These are phyloP conservation scores for Ophiostoma quercus DNA, from an alignment of 2,329 filamentous ascomycete genomes.

Conservation along the genomic window DNA sequence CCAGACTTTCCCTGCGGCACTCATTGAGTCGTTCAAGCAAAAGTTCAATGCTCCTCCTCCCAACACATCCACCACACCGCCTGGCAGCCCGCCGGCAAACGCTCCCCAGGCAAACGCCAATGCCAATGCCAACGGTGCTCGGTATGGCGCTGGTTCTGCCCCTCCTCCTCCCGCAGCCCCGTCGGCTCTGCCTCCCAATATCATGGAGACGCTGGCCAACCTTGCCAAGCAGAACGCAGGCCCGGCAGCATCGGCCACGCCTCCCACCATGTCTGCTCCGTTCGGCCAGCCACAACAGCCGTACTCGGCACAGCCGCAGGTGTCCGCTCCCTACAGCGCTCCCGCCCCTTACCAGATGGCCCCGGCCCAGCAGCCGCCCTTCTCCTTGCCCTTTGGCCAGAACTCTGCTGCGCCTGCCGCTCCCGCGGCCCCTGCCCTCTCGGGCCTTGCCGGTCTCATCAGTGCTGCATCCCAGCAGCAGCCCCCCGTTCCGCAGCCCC, in stretches of 20 bases:
- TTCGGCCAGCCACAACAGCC: constrained; percentile 33
- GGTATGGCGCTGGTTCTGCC: constrained; percentile 25
- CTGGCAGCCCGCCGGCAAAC: constrained; percentile 53
- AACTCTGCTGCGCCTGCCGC: constrained; percentile 32
- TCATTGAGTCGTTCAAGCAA: constrained; percentile 78
- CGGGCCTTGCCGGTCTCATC: constrained; percentile 20
- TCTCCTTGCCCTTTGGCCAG: constrained; percentile 29
- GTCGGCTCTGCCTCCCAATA: constrained; percentile 47
- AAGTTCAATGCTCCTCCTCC: constrained; percentile 60
- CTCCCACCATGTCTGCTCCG: constrained; percentile 15
- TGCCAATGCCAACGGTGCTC: constrained; percentile 26
- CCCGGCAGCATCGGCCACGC: constrained; percentile 35
- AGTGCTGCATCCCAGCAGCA: constrained; percentile 19
- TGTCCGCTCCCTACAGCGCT: constrained; percentile 46
- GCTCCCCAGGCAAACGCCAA: constrained; percentile 33
- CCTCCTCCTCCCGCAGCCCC: constrained; percentile 29
- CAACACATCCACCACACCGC: constrained; percentile 73
- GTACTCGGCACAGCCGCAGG: constrained; percentile 41
- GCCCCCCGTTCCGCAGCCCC: constrained; percentile 28
- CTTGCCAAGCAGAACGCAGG: constrained; percentile 69
- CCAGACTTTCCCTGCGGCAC: constrained; percentile 75
- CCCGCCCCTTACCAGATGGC: constrained; percentile 33
- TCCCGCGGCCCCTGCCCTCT: constrained; percentile 28
- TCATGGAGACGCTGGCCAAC: constrained; percentile 73
- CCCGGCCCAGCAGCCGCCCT: constrained; percentile 30